Evolutionary conservation across 495 filamentous ascomycete genomes (phyloP), one percentile per base, ranked within the genome.

Genomic region (Hypomontagnella submonticulosa): DNA sequence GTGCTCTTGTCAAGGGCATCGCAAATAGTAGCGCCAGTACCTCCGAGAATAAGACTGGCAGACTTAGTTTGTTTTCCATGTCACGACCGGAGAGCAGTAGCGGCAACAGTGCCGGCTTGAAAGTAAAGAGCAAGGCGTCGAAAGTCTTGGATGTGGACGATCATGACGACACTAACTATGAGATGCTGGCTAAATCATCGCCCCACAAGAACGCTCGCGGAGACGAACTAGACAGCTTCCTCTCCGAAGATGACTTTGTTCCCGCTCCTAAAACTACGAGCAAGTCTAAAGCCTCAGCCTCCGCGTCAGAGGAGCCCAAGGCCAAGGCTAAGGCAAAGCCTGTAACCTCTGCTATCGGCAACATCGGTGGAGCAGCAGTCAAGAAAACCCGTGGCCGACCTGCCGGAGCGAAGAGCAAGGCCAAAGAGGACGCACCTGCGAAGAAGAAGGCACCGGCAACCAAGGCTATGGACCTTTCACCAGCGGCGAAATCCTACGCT

Each of bases 1-100:
- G 88, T 73, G 85, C 86, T 57, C 88, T 97, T 86, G 93, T 97
- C 68, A 97, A 97, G 79, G 92, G 92, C 44, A 93, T 96, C 73
- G 83, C 88, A 37, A 84, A 78, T 55, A 75, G 80, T 15, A 73
- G 75, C 30, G 77, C 73, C n/a, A 75, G 80, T 27, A 58, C 75
- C n/a, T 76, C 78, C 44, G 76, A 78, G 38, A 80, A 63, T 11
- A 84, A 65, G 79, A 83, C 64, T 75, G 87, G 63, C 73, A 86
- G 84, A 47, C 76, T 85, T 49, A 84, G 81, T 60, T 81, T 96
- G 46, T 93, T 95, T 74, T 86, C 89, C 58, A 88, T 85, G 77
- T 82, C 82, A 7, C 83, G 87, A n/a, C 88, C 89, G n/a, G 84
- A 84, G 32, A 89, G 86, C 67, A 88, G 88, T 69, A 76, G 85